Conservation (phyloP, 306 rosid species). For the Comarum palustre region DNA sequence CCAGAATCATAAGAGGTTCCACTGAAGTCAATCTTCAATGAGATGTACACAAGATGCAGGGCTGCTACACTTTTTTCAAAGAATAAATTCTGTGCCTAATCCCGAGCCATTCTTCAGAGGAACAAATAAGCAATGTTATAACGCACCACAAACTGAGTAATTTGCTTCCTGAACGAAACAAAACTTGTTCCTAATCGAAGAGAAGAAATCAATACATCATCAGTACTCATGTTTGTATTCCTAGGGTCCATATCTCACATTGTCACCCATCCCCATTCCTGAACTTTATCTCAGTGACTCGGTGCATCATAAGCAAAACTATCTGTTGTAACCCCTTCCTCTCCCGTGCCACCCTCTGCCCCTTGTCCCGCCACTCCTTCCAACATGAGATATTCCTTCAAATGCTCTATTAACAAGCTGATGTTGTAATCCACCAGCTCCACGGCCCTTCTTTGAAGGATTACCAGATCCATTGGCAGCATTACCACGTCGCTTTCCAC, state of each 20-base stretch:
- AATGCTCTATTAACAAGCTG: conserved; percentile 89
- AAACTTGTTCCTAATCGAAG: conserved; percentile 34
- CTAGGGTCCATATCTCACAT: conserved; percentile 26
- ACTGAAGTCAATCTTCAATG: conserved; percentile 8
- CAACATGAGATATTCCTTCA: conserved; percentile 74
- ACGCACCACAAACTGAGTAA: conserved; percentile 25
- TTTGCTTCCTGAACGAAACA: conserved; percentile 36
- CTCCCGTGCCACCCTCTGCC: conserved; percentile 81
- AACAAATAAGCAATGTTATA: conserved; percentile 7
- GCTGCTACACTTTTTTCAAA: not conserved
- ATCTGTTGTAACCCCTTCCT: conserved; percentile 61
- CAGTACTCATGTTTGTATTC: conserved; percentile 32
- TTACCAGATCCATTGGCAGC: conserved; percentile 57
- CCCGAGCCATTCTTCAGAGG: conserved; percentile 15
- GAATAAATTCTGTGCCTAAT: conserved; percentile 6
- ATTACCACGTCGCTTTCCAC: conserved; percentile 73
- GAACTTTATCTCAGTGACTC: conserved; percentile 23
- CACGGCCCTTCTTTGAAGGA: conserved; percentile 71
- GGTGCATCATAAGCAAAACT: conserved; percentile 20
- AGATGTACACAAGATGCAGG: conserved; percentile 11
- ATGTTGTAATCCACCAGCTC: conserved; percentile 60
- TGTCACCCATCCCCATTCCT: not conserved
- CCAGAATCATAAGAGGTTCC: conserved; percentile 7
- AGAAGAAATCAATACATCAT: conserved; percentile 48
- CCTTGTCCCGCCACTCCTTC: conserved; percentile 39